Base-by-base conservation (phyloP, 177 flowering plant species). In the Telopea speciosissima region DNA sequence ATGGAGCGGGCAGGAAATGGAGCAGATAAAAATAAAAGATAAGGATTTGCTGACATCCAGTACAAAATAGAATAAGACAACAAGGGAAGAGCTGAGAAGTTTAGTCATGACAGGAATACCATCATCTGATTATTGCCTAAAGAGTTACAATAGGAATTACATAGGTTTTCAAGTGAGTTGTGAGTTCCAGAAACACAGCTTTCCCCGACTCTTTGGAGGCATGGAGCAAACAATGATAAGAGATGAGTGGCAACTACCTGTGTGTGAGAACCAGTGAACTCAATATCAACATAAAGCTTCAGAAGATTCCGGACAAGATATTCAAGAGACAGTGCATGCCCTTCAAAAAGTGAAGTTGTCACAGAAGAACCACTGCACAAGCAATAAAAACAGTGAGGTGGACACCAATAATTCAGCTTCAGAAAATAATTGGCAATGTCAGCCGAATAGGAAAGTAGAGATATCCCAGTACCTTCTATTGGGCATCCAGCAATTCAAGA, bases 261-360 rank as follows among this genome's bases (percentile, higher is more conserved):
- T 63, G 99, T 96, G 77, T 93, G 98, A 70, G 99, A 91, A 73
- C 99, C 99, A 9, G 99, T 96, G 80, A 96, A 96, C 83, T 96
- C 99, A 71, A 96, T 96, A 78, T 96, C 99, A 76, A 96, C 99
- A 84, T 96, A 96, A 65, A 93, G 95, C 84, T 93, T 96, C 80
- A 96, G 76, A 76, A 96, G 98, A 84, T 93, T 96, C 77, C 83
- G 85, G 63, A 96, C 99, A 70, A 96, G 93, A 83, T 91, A 86
- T 69, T 93, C 82, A 1, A 90, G 88, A 66, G 97, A 85, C 21
- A 96, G 74, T 68, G 81, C 88, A 78, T 96, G 97, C 68, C 97
- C 97, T 80, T 93, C 97, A 84, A 96, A 93, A 63, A 96, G 86
- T 64, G 87, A 68, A 69, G 90, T 73, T 14, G 94, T 91, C 67